Base-by-base conservation (phyloP, 805 yeast species). In the Sugiyamaella floridensis region DNA sequence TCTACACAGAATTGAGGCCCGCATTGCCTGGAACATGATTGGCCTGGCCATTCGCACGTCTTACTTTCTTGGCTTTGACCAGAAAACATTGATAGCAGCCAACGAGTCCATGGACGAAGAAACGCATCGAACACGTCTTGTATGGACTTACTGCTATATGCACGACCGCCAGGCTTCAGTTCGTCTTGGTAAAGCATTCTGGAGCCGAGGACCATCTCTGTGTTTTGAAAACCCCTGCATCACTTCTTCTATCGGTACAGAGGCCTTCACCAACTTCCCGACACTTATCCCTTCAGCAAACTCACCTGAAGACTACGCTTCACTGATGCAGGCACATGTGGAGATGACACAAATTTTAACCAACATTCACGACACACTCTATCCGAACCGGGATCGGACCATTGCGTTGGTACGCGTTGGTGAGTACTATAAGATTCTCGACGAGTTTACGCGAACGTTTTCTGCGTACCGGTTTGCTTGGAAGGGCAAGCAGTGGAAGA, bases 311-410 rank as follows among this genome's bases (percentile, higher is more conserved):
- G 63, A 58, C 26, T 51, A 45, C 37, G 52, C 62, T 3, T 50
- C 61, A 1, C 51, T 52, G 12, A 51, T 59, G 15, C 60, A 60
- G 37, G 61, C 60, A 2, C 55, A 54, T 11, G 49, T 59, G 12
- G 63, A 60, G 43, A 45, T 60, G n/a, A 57, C 63, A 4, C 61
- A 60, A 46, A 58, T 60, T 18, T 45, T 60, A 16, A 54, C 62
- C 9, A 59, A 59, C 43, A 53, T 60, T 28, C 62, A 60, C 49
- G 62, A 60, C 49, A 55, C 62, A 4, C 51, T 59, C 2, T 60
- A 60, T 40, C 60, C 61, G 10, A 52, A 48, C 18, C 53, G 63
- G 4, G 61, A 59, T 29, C 53, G 61, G 15, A 60, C 62, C 7
- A 53, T 60, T 28, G 58, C 63, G n/a, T 49, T 60, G 7, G 58